Evolutionary conservation across 1,139 yeast genomes (phyloP).

Genomic region (Hyphopichia wangnamkhiaoensis): DNA sequence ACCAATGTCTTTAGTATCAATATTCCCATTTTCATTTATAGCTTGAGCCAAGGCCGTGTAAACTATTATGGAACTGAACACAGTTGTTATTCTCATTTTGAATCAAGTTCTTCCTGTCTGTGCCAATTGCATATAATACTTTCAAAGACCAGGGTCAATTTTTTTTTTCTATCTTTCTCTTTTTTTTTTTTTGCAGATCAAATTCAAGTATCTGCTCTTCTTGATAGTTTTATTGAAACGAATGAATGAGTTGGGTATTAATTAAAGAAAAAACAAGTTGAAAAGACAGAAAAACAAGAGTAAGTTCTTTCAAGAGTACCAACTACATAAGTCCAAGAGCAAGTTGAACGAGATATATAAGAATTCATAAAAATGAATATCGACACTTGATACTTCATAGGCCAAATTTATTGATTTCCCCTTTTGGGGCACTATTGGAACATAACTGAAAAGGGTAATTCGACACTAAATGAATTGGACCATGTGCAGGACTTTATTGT

Average conservation of each 20-base stretch:
- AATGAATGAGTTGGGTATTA: constrained; percentile 2
- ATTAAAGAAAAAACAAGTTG: constrained; percentile 11
- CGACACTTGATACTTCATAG: too few species aligned
- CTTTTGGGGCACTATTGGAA: too few species aligned
- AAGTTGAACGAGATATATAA: too few species aligned
- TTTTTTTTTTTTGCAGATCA: not conserved
- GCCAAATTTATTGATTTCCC: too few species aligned
- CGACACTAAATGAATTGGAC: too few species aligned
- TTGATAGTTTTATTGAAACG: not conserved
- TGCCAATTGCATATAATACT: not conserved
- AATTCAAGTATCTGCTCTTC: not conserved
- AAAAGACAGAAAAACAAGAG: constrained; percentile 10
- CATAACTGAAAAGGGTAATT: not conserved
- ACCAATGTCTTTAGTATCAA: constrained; percentile 10
- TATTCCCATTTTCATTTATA: constrained; percentile 6
- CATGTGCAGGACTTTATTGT: too few species aligned
- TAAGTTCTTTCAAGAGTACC: too few species aligned
- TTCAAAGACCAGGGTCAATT: constrained; percentile 10
- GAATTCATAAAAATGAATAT: too few species aligned
- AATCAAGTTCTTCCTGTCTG: constrained; percentile 7
- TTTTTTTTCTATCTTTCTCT: constrained; percentile 4
- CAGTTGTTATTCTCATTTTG: constrained; percentile 20
- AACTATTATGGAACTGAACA: constrained; percentile 21
- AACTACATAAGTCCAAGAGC: too few species aligned
- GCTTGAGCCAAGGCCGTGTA: constrained; percentile 20